These are phyloP conservation scores for Geotrichum carabidarum DNA, from an alignment of 1,139 yeast species.

Conservation along the genomic window DNA sequence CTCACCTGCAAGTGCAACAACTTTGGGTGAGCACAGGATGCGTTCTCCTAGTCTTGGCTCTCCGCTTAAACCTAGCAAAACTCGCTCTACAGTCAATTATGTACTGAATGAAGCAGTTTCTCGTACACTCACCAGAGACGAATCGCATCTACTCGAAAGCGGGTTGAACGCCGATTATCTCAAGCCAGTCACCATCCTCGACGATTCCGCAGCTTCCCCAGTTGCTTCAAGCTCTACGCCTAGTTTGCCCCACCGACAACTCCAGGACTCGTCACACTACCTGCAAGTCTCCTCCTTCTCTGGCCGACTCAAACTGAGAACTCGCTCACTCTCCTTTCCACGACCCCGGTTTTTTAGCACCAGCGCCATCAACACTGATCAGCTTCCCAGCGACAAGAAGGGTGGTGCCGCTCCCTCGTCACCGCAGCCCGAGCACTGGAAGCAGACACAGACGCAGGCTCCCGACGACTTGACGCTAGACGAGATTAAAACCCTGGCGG, in stretches of 20 bases:
- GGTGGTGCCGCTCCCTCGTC: no score
- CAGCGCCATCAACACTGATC: not conserved
- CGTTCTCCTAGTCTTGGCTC: not conserved
- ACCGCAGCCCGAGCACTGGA: no score
- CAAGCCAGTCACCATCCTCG: conserved; percentile 4
- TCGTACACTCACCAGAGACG: not conserved
- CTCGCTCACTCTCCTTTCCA: not conserved
- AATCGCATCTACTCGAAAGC: not conserved
- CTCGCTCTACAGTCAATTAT: not conserved
- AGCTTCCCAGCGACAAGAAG: no score
- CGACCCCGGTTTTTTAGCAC: conserved; percentile 7
- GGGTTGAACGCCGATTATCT: conserved; percentile 7
- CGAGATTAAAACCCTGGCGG: not conserved
- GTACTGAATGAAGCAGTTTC: not conserved
- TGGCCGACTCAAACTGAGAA: no score
- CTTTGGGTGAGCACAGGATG: not conserved
- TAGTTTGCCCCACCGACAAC: no score
- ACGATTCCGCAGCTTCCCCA: not conserved
- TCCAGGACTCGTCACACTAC: no score
- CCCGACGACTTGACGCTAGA: not conserved
- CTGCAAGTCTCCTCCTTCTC: not conserved
- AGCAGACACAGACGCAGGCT: no score
- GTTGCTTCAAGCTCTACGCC: not conserved
- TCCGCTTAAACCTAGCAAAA: not conserved
- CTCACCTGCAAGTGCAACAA: no score